phyloP scores from a whole-genome alignment of 331 rosid species.

The Arachis monticola region DNA sequence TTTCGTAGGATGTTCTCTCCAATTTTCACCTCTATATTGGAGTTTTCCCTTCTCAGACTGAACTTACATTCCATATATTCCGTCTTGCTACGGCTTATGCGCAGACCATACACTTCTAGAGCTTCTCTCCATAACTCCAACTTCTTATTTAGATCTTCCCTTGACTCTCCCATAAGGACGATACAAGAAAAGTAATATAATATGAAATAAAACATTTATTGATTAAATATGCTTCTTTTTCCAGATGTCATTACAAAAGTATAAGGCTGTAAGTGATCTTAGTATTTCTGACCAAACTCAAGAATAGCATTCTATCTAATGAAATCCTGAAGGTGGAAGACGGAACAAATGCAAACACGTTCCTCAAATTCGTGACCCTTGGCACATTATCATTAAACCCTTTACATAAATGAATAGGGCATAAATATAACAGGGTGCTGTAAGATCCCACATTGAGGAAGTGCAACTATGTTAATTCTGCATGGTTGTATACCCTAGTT shows the following conservation, averaged over 20 bases:
- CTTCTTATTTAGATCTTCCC: no score
- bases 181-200: conserved; percentile 21
- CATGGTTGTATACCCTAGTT: background rate
- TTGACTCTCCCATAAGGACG: no score
- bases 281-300: conserved; percentile 18
- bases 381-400: conserved; percentile 5
- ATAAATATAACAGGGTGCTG: conserved; percentile 19
- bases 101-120: no score
- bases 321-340: conserved; percentile 34
- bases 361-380: conserved; percentile 20
- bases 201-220: conserved; percentile 14
- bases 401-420: conserved; percentile 12
- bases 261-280: background rate
- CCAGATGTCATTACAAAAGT: background rate
- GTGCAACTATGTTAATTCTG: background rate
- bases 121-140: no score
- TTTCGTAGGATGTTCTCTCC: no score
- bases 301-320: conserved; percentile 24
- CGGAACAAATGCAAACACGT: conserved; percentile 6
- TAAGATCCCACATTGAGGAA: background rate
- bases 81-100: no score
- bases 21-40: no score
- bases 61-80: no score
- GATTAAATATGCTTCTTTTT: background rate
- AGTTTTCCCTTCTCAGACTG: no score